Conservation (phyloP, 2,329 filamentous ascomycete genomes). For the Colletotrichum godetiae region DNA sequence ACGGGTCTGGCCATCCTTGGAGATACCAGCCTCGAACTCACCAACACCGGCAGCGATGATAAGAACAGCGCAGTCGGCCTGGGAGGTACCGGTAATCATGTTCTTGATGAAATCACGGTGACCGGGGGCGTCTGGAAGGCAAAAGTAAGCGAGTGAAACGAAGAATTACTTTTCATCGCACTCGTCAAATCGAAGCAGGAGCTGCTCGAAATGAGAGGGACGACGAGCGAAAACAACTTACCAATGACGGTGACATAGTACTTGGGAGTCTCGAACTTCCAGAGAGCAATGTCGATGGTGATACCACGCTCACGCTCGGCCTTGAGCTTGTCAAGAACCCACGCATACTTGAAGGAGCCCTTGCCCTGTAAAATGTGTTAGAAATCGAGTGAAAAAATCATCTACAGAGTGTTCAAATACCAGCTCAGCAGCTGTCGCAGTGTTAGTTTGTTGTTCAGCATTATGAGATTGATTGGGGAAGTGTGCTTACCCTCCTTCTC, state of each 20-base stretch:
- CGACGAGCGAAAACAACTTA: conserved; percentile 56
- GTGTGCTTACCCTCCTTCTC: conserved; percentile 80
- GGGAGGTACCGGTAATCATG: conserved; percentile 99
- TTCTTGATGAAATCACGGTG: conserved; percentile 99
- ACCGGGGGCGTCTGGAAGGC: conserved; percentile 84
- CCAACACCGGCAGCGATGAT: conserved; percentile 99
- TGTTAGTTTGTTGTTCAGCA: too few species aligned
- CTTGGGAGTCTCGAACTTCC: conserved; percentile 99
- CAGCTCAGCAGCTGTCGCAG: too few species aligned
- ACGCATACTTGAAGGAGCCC: conserved; percentile 98
- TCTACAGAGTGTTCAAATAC: too few species aligned
- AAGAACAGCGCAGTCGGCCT: conserved; percentile 99
- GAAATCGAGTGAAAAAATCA: too few species aligned
- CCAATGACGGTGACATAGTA: conserved; percentile 98
- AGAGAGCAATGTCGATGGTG: conserved; percentile 99
- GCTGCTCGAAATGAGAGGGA: not conserved
- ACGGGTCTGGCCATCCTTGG: conserved; percentile 99
- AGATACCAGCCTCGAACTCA: conserved; percentile 99
- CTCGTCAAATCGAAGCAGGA: not conserved
- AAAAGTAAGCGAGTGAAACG: not conserved
- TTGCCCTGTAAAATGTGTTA: conserved; percentile 76
- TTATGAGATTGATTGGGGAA: too few species aligned
- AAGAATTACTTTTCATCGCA: not conserved
- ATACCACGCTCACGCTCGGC: conserved; percentile 99
- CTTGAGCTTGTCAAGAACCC: conserved; percentile 99